A percentile compares a stretch with the other conserved stretches of the same genome.
Evolutionary conservation across 306 rosid genomes (phyloP).

Genomic region (Purshia tridentata): DNA sequence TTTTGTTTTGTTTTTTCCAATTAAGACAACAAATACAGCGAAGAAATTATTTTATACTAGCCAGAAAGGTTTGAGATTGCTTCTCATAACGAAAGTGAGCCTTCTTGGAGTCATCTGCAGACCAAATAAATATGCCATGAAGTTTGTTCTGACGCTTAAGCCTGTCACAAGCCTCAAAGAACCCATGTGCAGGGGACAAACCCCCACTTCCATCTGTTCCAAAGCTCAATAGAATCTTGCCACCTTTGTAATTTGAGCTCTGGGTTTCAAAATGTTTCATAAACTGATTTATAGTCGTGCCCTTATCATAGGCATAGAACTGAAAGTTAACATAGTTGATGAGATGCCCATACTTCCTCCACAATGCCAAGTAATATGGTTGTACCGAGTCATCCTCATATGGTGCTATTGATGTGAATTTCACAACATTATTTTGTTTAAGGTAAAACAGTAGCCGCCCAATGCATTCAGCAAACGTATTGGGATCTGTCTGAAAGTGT

Average conservation of each 20-base stretch:
- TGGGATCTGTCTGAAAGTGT: constrained; percentile 32
- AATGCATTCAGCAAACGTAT: constrained; percentile 30
- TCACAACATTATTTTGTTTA: constrained; percentile 19
- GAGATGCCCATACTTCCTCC: constrained; percentile 26
- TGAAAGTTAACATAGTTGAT: constrained; percentile 31
- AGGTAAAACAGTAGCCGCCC: constrained; percentile 24
- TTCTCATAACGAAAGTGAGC: constrained; percentile 18
- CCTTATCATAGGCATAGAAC: constrained; percentile 30
- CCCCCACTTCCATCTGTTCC: constrained; percentile 27
- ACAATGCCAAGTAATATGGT: constrained; percentile 31
- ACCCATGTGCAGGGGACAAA: constrained; percentile 27
- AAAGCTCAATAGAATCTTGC: constrained; percentile 30
- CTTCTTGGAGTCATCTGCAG: constrained; percentile 27
- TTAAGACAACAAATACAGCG: not conserved
- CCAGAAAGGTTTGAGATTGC: constrained; percentile 27
- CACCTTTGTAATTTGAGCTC: constrained; percentile 24
- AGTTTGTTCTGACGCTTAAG: constrained; percentile 18
- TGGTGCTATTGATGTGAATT: constrained; percentile 36
- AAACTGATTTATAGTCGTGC: constrained; percentile 14
- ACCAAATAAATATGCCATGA: constrained; percentile 31
- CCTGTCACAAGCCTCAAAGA: constrained; percentile 26
- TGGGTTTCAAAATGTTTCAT: constrained; percentile 16
- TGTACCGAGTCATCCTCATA: constrained; percentile 22
- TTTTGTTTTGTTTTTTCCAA: not conserved
- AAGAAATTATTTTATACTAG: not conserved